Percentiles rank a stretch among this genome's conserved stretches.
These are phyloP conservation scores for Hortiboletus rubellus DNA, from an alignment of 1,284 basidiomycete genomes.

Conservation along the genomic window DNA sequence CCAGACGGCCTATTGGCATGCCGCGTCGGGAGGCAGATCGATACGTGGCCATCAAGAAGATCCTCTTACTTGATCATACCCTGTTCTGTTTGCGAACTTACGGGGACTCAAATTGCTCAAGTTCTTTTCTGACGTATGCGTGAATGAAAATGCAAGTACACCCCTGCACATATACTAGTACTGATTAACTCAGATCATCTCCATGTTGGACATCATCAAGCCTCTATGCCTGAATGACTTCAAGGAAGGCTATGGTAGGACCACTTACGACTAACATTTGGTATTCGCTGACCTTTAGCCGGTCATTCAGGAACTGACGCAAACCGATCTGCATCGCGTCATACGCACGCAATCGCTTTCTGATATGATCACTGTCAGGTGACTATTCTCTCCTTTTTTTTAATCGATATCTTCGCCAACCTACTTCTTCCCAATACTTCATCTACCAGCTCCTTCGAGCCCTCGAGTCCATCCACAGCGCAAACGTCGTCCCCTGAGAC, in stretches of 20 bases:
- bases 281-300: constrained; percentile 8
- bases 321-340: constrained; percentile 88
- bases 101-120: constrained; percentile 80
- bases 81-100: constrained; percentile 79
- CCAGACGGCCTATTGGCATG: too few species aligned
- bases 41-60: constrained; percentile 81
- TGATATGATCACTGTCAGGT: constrained; percentile 89
- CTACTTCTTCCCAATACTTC: constrained; percentile 52
- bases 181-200: constrained; percentile 61
- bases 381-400: constrained; percentile 17
- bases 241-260: constrained; percentile 78
- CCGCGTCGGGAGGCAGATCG: too few species aligned
- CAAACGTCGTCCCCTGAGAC: constrained; percentile 80
- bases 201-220: constrained; percentile 84
- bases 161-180: not conserved
- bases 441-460: constrained; percentile 78
- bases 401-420: constrained; percentile 7
- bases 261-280: not conserved
- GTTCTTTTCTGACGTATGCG: constrained; percentile 80
- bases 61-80: constrained; percentile 83
- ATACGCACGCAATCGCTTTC: constrained; percentile 86
- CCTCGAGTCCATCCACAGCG: constrained; percentile 81
- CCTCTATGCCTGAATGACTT: constrained; percentile 75
- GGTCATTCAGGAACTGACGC: constrained; percentile 91
- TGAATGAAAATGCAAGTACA: constrained; percentile 70